Evolutionary conservation across 164 flowering plant species (phyloP).

Genomic region (Amborella trichopoda): DNA sequence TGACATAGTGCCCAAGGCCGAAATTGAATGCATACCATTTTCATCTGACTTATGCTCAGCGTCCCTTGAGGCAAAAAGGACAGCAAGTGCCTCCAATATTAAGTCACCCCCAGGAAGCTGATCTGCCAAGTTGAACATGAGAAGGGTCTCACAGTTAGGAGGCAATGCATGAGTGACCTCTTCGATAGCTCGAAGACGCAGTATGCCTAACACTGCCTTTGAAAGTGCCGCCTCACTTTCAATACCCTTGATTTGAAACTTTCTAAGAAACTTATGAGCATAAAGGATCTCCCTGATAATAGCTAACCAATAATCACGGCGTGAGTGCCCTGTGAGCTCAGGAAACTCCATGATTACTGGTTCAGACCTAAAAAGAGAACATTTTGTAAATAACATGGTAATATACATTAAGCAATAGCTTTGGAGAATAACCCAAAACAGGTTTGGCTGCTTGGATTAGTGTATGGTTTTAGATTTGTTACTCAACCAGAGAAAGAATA

Average conservation of each 20-base stretch:
- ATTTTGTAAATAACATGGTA: too few species aligned
- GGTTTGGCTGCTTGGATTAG: too few species aligned
- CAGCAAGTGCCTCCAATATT: constrained; percentile 70
- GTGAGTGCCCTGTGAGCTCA: constrained; percentile 80
- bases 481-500: too few species aligned
- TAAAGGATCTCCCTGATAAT: constrained; percentile 66
- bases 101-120: constrained; percentile 94
- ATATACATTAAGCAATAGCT: too few species aligned
- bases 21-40: constrained; percentile 45
- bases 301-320: constrained; percentile 95
- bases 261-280: constrained; percentile 59
- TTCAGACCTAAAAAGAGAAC: constrained; percentile 75
- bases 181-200: constrained; percentile 68
- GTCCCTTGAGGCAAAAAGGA: constrained; percentile 29
- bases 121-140: constrained; percentile 80
- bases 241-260: constrained; percentile 49
- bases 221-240: constrained; percentile 58
- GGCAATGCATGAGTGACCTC: constrained; percentile 33
- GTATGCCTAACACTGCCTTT: constrained; percentile 77
- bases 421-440: too few species aligned
- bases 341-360: constrained; percentile 87
- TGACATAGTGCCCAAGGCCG: constrained; percentile 52
- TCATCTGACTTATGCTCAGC: constrained; percentile 18
- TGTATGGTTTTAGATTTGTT: too few species aligned
- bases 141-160: constrained; percentile 38